These are phyloP conservation scores for Taphrina pruni DNA, from an alignment of 1,139 yeast species.

Conservation along the genomic window DNA sequence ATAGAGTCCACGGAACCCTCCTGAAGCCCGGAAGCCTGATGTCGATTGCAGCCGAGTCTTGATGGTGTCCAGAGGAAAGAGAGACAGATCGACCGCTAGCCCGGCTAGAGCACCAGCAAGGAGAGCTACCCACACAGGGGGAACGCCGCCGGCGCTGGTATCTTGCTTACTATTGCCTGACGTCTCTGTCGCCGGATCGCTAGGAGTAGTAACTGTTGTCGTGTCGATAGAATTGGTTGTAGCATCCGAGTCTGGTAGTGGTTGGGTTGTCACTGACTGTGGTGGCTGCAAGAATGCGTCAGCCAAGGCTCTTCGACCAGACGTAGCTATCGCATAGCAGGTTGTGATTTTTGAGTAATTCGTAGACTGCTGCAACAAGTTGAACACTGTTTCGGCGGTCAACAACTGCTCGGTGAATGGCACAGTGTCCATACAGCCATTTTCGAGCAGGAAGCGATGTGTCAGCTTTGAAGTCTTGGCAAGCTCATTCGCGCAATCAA, in stretches of 20 bases:
- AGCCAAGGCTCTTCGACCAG: constrained; percentile 13
- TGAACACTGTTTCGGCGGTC: background rate
- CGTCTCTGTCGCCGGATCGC: background rate
- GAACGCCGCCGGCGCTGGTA: background rate
- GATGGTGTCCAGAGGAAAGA: constrained; percentile 94
- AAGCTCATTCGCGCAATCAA: background rate
- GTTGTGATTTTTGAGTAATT: background rate
- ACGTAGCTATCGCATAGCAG: constrained; percentile 1
- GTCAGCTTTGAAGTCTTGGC: background rate
- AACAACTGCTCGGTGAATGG: background rate
- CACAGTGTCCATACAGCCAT: constrained; percentile 3
- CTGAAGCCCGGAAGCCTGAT: constrained; percentile 90
- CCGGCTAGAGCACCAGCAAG: constrained; percentile 87
- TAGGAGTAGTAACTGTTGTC: background rate
- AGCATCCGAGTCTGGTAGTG: background rate
- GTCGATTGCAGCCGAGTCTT: constrained; percentile 93
- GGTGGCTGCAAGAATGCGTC: constrained; percentile 1
- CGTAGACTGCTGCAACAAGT: background rate
- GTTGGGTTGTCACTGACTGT: background rate
- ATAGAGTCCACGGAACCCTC: constrained; percentile 90
- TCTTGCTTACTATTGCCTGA: background rate
- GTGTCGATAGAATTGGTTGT: background rate
- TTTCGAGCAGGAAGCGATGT: background rate
- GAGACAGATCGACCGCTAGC: constrained; percentile 88
- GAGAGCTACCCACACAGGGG: constrained; percentile 23